Evolutionary conservation across 768 basidiomycete species (phyloP).

Genomic region (Leccinum imitatum): DNA sequence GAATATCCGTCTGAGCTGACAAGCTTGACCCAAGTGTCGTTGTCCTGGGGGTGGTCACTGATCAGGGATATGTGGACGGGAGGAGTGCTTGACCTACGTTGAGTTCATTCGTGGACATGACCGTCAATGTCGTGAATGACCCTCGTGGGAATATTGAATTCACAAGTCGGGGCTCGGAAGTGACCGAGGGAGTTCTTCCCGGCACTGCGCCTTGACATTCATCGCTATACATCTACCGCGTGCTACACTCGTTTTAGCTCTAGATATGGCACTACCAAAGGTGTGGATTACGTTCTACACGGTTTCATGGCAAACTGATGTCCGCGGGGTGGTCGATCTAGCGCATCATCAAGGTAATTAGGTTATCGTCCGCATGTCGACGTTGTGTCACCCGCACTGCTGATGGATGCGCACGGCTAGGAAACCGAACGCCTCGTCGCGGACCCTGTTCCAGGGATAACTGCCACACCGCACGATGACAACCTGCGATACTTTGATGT

Average conservation of each 20-base stretch:
- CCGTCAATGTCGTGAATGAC: background rate
- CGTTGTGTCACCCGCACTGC: conserved; percentile 20
- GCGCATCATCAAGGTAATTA: conserved; percentile 54
- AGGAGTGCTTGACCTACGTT: conserved; percentile 15
- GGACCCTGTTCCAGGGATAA: conserved; percentile 96
- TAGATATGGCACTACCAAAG: conserved; percentile 39
- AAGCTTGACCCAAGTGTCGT: conserved; percentile 70
- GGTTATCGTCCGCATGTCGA: conserved; percentile 6
- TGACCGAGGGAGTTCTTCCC: background rate
- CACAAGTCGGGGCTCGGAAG: conserved; percentile 18
- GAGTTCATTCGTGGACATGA: conserved; percentile 21
- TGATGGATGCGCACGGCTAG: conserved; percentile 42
- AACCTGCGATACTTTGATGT: conserved; percentile 99
- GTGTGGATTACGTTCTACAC: conserved; percentile 15
- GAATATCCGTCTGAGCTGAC: conserved; percentile 78
- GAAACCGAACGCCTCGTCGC: conserved; percentile 96
- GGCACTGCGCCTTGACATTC: conserved; percentile 3
- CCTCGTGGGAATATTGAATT: conserved; percentile 22
- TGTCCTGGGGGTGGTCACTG: conserved; percentile 12
- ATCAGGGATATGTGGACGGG: background rate
- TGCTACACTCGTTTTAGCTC: conserved; percentile 16
- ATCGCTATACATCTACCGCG: conserved; percentile 14
- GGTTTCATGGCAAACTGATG: conserved; percentile 3
- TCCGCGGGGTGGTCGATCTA: conserved; percentile 22
- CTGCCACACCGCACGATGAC: conserved; percentile 94